Percentiles rank a stretch among this genome's conserved stretches.
Conservation (phyloP, 257 asterid genomes). For the Penstemon eatonii region DNA sequence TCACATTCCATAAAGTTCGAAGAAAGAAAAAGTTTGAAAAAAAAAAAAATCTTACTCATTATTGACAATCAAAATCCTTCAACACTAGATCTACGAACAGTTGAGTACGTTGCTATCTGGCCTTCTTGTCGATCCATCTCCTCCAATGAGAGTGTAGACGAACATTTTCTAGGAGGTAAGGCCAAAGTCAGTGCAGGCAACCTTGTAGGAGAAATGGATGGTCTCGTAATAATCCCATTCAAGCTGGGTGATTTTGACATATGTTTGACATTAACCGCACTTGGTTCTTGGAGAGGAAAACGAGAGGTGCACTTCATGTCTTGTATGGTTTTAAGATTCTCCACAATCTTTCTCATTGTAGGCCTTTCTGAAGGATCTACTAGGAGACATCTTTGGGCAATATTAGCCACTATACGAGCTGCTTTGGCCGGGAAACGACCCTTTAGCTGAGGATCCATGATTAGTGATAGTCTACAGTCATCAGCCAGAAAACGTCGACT, state of each 20-base stretch:
- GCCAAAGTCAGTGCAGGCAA: slow-evolving; percentile 44
- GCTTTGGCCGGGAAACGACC: slow-evolving; percentile 88
- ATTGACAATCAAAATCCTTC: slow-evolving; percentile 68
- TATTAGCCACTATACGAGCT: slow-evolving; percentile 74
- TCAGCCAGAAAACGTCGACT: slow-evolving; percentile 80
- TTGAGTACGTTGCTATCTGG: slow-evolving; percentile 56
- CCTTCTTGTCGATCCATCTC: slow-evolving; percentile 58
- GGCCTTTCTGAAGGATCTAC: slow-evolving; percentile 90
- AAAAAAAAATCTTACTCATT: slow-evolving; percentile 38
- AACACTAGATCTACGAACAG: slow-evolving; percentile 59
- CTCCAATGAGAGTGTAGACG: slow-evolving; percentile 52
- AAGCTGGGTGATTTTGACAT: slow-evolving; percentile 85
- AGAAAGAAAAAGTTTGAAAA: neutral
- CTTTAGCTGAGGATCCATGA: slow-evolving; percentile 89
- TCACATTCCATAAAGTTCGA: slow-evolving; percentile 36
- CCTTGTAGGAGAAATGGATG: slow-evolving; percentile 46
- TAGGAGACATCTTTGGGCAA: slow-evolving; percentile 82
- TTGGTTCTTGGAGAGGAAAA: slow-evolving; percentile 88
- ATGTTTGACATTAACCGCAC: slow-evolving; percentile 58
- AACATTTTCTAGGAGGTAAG: slow-evolving; percentile 56
- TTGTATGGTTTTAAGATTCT: slow-evolving; percentile 71
- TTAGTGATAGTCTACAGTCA: slow-evolving; percentile 72
- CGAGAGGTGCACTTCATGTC: slow-evolving; percentile 77
- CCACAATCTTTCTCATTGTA: slow-evolving; percentile 83
- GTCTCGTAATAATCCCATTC: slow-evolving; percentile 57